These are phyloP conservation scores for Trypanosoma cruzi DNA, from an alignment of 208 protist species.

Conservation along the genomic window DNA sequence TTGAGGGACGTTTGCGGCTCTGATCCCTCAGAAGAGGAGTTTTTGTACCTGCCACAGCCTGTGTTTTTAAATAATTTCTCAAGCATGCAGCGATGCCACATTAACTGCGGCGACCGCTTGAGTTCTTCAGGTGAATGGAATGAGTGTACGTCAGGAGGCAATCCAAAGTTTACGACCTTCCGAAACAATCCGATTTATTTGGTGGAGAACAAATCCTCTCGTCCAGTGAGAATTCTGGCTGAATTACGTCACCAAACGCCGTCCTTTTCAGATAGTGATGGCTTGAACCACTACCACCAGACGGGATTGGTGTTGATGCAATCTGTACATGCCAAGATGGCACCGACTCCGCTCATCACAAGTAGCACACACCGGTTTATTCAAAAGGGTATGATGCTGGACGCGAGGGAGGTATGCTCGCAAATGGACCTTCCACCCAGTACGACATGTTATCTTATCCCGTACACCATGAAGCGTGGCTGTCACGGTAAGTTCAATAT, in stretches of 20 bases:
- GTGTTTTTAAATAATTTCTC: conserved; percentile 81
- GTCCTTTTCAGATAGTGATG: conserved; percentile 66
- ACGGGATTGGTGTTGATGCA: conserved; percentile 77
- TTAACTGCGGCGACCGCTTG: conserved; percentile 86
- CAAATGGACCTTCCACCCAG: conserved; percentile 72
- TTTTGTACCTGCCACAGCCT: conserved; percentile 64
- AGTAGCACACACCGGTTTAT: conserved; percentile 80
- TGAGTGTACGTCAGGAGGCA: conserved; percentile 61
- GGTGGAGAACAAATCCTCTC: conserved; percentile 81
- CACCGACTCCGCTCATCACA: conserved; percentile 76
- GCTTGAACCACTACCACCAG: conserved; percentile 82
- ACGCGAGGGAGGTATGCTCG: conserved; percentile 83
- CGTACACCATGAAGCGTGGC: conserved; percentile 74
- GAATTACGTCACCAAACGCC: conserved; percentile 79
- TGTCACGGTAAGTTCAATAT: conserved; percentile 66
- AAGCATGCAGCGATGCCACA: conserved; percentile 85
- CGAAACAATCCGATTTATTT: conserved; percentile 90
- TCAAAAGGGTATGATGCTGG: conserved; percentile 88
- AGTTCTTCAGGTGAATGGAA: conserved; percentile 67
- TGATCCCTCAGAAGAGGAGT: conserved; percentile 38
- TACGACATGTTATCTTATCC: conserved; percentile 73
- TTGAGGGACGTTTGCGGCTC: conserved; percentile 49
- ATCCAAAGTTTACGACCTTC: conserved; percentile 82
- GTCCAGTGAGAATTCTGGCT: conserved; percentile 61
- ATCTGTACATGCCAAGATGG: conserved; percentile 40